Evolutionary conservation across 805 yeast genomes (phyloP).

Genomic region (Nakazawaea peltata): DNA sequence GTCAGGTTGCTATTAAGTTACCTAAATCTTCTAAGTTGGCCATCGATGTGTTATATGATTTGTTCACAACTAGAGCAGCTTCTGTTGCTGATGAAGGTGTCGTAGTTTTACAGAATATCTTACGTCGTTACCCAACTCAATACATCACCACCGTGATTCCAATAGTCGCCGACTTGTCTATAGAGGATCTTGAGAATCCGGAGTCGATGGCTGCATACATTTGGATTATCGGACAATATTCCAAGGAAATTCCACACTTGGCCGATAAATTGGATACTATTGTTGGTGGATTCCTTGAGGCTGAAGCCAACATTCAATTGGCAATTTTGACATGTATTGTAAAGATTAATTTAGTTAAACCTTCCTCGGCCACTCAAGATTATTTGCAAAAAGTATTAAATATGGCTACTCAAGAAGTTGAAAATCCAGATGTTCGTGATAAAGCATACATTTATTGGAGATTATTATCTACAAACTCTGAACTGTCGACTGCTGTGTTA

Average conservation of each 20-base stretch:
- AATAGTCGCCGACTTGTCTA: constrained; percentile 36
- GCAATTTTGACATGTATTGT: constrained; percentile 55
- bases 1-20: constrained; percentile 63
- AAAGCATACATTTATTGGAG: constrained; percentile 79
- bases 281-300: constrained; percentile 46
- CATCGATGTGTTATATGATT: constrained; percentile 49
- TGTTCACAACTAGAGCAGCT: constrained; percentile 57
- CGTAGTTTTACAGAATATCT: constrained; percentile 52
- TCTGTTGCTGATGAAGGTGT: constrained; percentile 53
- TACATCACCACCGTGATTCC: constrained; percentile 46
- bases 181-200: constrained; percentile 35
- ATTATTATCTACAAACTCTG: constrained; percentile 43
- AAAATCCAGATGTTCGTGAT: constrained; percentile 73
- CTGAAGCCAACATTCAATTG: constrained; percentile 54
- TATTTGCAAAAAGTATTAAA: constrained; percentile 53
- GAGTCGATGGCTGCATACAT: constrained; percentile 54
- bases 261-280: constrained; percentile 36
- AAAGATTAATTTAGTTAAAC: constrained; percentile 34
- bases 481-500: constrained; percentile 43
- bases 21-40: constrained; percentile 46
- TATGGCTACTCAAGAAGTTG: constrained; percentile 54
- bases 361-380: constrained; percentile 25
- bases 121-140: constrained; percentile 57
- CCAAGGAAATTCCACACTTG: constrained; percentile 48
- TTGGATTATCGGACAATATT: constrained; percentile 69